Conservation (phyloP, 306 rosid species). For the Ormosia semicastrata region DNA sequence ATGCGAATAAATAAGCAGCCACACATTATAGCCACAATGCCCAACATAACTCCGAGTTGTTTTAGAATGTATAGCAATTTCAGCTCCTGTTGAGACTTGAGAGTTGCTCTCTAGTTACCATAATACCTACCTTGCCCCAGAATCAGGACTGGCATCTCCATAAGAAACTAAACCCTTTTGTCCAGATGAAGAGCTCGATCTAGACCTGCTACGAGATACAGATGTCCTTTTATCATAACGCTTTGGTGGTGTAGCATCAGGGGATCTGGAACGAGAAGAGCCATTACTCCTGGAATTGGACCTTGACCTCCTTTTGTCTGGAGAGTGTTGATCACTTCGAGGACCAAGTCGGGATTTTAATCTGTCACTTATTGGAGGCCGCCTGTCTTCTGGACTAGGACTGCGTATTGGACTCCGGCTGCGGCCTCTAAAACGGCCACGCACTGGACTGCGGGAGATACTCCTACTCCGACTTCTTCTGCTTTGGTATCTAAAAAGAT, state of each 20-base stretch:
- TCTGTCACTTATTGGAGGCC: constrained; percentile 65
- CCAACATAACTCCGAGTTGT: background rate
- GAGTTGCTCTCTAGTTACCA: background rate
- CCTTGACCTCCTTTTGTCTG: constrained; percentile 44
- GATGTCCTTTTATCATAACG: constrained; percentile 41
- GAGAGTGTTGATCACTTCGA: constrained; percentile 37
- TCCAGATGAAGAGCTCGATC: constrained; percentile 71
- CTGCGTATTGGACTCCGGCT: constrained; percentile 60
- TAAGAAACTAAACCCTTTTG: constrained; percentile 90
- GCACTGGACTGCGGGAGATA: constrained; percentile 76
- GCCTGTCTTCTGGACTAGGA: constrained; percentile 57
- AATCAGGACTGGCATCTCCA: constrained; percentile 78
- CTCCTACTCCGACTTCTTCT: constrained; percentile 79
- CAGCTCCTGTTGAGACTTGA: constrained; percentile 6
- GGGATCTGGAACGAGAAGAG: constrained; percentile 59
- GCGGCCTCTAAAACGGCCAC: constrained; percentile 47
- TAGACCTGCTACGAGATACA: constrained; percentile 61
- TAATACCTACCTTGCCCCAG: constrained; percentile 36
- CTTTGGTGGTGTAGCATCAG: constrained; percentile 51
- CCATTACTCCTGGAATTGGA: constrained; percentile 42
- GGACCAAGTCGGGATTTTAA: constrained; percentile 91
- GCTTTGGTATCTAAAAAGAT: constrained; percentile 45
- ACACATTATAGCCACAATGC: background rate
- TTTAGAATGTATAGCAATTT: background rate
- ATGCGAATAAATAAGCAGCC: background rate